These are phyloP conservation scores for Dinochytrium kinnereticum DNA, from an alignment of 371 early-diverging fungal species.

Conservation along the genomic window DNA sequence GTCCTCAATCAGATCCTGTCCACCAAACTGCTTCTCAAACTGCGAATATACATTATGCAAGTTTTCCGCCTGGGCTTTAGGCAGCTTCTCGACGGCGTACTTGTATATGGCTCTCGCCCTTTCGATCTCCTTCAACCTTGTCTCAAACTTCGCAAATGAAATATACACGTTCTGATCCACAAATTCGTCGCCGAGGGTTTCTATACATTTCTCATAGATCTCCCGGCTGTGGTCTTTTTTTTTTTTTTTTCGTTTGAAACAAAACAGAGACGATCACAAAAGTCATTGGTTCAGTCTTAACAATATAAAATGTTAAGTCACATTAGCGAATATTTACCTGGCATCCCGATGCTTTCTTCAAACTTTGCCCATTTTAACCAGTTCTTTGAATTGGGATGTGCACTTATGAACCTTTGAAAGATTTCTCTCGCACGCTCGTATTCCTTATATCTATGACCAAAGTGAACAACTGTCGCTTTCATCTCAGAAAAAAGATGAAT, in stretches of 20 bases:
- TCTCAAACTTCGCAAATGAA: slow-evolving; percentile 95
- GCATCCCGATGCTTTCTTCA: slow-evolving; percentile 81
- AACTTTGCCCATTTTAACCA: slow-evolving; percentile 96
- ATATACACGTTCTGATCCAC: slow-evolving; percentile 90
- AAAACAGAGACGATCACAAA: background rate
- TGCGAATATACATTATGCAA: slow-evolving; percentile 90
- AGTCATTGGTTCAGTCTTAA: too few species aligned
- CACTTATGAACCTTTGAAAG: slow-evolving; percentile 83
- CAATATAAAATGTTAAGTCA: too few species aligned
- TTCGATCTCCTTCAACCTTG: slow-evolving; percentile 86
- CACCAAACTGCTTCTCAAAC: slow-evolving; percentile 96
- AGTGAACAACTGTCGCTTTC: background rate
- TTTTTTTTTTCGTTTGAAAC: too few species aligned
- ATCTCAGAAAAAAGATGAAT: too few species aligned
- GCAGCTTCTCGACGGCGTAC: slow-evolving; percentile 87
- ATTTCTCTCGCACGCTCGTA: slow-evolving; percentile 79
- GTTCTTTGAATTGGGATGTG: slow-evolving; percentile 92
- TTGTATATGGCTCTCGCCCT: slow-evolving; percentile 95
- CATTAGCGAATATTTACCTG: slow-evolving; percentile 53
- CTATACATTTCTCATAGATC: slow-evolving; percentile 84
- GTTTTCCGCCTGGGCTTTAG: slow-evolving; percentile 78
- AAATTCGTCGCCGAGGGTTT: slow-evolving; percentile 83
- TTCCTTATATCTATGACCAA: slow-evolving; percentile 68
- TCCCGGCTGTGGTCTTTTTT: slow-evolving; percentile 76
- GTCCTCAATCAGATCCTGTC: slow-evolving; percentile 83